These are phyloP conservation scores for Trapa bicornis DNA, from an alignment of 345 rosid genomes.

Conservation along the genomic window DNA sequence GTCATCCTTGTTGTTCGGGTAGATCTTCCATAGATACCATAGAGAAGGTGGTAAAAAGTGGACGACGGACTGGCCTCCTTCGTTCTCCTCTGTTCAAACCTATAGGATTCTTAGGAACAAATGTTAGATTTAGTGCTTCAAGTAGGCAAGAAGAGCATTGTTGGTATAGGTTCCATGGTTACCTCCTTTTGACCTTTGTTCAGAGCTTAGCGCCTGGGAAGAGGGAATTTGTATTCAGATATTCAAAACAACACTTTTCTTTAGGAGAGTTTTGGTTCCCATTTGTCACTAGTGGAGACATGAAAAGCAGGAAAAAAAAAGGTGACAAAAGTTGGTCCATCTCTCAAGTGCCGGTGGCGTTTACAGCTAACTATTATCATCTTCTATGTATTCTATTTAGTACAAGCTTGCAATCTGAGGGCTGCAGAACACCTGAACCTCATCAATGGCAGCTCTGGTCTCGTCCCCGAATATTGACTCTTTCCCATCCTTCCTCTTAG, in stretches of 20 bases:
- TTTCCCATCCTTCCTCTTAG: slow-evolving; percentile 63
- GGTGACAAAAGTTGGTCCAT: neutral
- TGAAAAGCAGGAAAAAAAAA: neutral
- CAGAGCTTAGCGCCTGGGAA: neutral
- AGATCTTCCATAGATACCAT: neutral
- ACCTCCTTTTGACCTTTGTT: neutral
- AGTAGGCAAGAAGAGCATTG: neutral
- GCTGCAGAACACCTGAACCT: slow-evolving; percentile 62
- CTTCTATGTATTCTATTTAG: slow-evolving; percentile 1
- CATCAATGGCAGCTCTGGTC: slow-evolving; percentile 33
- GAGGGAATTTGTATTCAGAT: neutral
- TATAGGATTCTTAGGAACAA: neutral
- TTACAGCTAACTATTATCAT: too few relatives aligned
- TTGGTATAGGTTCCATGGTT: neutral
- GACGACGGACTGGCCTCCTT: neutral
- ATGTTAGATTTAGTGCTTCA: neutral
- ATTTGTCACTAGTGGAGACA: too few relatives aligned
- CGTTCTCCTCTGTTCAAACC: neutral
- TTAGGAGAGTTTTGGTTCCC: too few relatives aligned
- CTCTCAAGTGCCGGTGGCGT: too few relatives aligned
- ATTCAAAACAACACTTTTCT: neutral
- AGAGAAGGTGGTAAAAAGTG: neutral
- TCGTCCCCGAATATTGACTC: slow-evolving; percentile 65
- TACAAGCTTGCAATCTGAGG: slow-evolving; percentile 73
- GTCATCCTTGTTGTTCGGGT: neutral